Conservation (phyloP, 2,329 filamentous ascomycete species). For the Scedosporium minutisporum region DNA sequence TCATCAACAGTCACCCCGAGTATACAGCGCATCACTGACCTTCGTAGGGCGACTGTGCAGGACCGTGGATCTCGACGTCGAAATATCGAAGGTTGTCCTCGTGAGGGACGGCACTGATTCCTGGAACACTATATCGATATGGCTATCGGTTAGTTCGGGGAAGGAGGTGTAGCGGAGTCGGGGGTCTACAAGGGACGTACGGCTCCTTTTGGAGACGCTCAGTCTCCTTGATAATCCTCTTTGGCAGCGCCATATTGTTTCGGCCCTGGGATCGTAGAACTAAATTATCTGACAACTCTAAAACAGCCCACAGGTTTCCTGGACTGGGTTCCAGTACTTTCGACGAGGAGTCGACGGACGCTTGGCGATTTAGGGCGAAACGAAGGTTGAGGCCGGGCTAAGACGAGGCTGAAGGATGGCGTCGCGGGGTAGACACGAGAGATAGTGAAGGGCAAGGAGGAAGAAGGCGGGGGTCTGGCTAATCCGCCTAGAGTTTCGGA, state of each 20-base stretch:
- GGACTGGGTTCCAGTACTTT: conserved; percentile 1
- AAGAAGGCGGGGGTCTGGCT: background rate
- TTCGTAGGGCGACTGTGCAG: conserved; percentile 88
- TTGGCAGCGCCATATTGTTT: conserved; percentile 63
- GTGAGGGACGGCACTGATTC: conserved; percentile 90
- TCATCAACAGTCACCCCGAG: background rate
- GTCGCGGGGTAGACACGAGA: conserved; percentile 4
- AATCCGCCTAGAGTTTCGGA: no score
- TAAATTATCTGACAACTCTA: background rate
- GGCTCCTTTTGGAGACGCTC: conserved; percentile 94
- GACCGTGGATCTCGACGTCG: conserved; percentile 92
- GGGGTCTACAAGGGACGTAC: conserved; percentile 40
- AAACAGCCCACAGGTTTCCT: background rate
- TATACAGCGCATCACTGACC: conserved; percentile 38
- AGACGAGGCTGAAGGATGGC: conserved; percentile 2
- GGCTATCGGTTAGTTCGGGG: background rate
- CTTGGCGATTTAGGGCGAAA: background rate
- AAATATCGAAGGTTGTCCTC: conserved; percentile 98
- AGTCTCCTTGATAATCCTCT: conserved; percentile 97
- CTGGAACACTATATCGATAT: conserved; percentile 60
- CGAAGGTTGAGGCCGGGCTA: background rate
- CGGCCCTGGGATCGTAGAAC: background rate
- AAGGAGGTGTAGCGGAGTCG: background rate
- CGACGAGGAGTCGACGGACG: background rate
- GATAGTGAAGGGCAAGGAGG: background rate